These are phyloP conservation scores for Cyanidioschyzon merolae DNA, from an alignment of 23 red algal genomes.

Conservation along the genomic window DNA sequence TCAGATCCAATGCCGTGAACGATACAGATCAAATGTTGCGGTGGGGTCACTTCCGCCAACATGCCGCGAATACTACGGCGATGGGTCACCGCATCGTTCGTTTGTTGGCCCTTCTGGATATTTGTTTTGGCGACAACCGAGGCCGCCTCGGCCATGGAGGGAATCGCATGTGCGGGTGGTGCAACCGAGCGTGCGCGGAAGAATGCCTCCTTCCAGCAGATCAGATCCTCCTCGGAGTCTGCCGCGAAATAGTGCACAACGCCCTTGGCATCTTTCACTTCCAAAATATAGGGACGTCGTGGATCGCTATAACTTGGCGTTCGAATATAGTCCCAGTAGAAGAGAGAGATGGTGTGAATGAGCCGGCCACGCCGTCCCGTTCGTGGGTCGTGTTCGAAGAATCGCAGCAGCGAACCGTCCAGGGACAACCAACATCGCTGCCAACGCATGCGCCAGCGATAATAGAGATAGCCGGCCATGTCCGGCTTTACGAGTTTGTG, in stretches of 20 bases:
- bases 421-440: conserved; percentile 72
- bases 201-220: conserved; percentile 13
- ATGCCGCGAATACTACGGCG: neutral
- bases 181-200: conserved; percentile 8
- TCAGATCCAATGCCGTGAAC: conserved; percentile 77
- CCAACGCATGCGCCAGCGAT: conserved; percentile 61
- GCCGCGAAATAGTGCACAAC: conserved; percentile 7
- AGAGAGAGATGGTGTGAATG: conserved; percentile 58
- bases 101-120: neutral
- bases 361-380: conserved; percentile 48
- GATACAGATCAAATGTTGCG: conserved; percentile 53
- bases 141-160: neutral
- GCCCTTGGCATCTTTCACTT: neutral
- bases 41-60: neutral
- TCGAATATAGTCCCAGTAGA: conserved; percentile 18
- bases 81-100: neutral
- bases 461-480: conserved; percentile 51
- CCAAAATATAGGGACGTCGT: neutral
- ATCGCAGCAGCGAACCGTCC: conserved; percentile 50
- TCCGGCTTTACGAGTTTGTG: conserved; percentile 46
- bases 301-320: conserved; percentile 5
- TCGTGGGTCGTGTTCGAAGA: conserved; percentile 37
- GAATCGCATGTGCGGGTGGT: conserved; percentile 11
- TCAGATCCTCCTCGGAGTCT: conserved; percentile 5
- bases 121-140: neutral